Percentiles rank a stretch among this genome's conserved stretches.
phyloP scores from a whole-genome alignment of 352 stramenopile species.

The Pythium scleroteichum region DNA sequence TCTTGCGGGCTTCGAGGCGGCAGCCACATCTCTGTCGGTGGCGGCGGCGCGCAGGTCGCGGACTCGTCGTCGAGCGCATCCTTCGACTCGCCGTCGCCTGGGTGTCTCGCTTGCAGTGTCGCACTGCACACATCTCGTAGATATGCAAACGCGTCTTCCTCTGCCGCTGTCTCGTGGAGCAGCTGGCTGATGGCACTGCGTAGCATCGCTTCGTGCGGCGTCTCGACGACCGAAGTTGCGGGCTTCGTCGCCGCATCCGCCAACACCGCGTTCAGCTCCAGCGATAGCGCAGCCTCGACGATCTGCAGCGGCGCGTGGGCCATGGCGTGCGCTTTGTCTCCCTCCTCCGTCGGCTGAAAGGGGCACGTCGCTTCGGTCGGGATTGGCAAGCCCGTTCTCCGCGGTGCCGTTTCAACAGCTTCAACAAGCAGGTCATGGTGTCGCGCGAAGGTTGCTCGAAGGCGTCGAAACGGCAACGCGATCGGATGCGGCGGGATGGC shows the following conservation, averaged over 20 bases:
- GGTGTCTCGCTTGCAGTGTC: constrained; percentile 32
- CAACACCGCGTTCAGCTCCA: background rate
- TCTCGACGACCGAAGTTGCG: background rate
- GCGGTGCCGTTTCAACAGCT: constrained; percentile 2
- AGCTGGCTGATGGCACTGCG: constrained; percentile 47
- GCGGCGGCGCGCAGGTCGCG: constrained; percentile 13
- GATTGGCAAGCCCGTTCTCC: constrained; percentile 30
- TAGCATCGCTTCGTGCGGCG: constrained; percentile 38
- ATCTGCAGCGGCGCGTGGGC: too few relatives aligned
- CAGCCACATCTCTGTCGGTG: constrained; percentile 10
- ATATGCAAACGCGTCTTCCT: constrained; percentile 47
- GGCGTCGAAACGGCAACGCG: constrained; percentile 10
- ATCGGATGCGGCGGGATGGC: constrained; percentile 5
- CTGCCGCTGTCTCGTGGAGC: constrained; percentile 48
- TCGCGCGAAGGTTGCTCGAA: constrained; percentile 41
- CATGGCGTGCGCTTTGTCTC: too few relatives aligned
- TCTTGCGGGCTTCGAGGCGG: constrained; percentile 63
- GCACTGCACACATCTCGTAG: constrained; percentile 71
- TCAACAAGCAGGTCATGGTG: background rate
- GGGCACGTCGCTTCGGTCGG: constrained; percentile 7
- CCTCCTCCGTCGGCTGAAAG: too few relatives aligned
- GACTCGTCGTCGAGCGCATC: background rate
- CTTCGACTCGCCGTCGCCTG: constrained; percentile 29
- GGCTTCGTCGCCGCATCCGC: background rate
- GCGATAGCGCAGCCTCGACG: background rate